phyloP scores from a whole-genome alignment of 257 asterid genomes.

The Ophiorrhiza pumila region DNA sequence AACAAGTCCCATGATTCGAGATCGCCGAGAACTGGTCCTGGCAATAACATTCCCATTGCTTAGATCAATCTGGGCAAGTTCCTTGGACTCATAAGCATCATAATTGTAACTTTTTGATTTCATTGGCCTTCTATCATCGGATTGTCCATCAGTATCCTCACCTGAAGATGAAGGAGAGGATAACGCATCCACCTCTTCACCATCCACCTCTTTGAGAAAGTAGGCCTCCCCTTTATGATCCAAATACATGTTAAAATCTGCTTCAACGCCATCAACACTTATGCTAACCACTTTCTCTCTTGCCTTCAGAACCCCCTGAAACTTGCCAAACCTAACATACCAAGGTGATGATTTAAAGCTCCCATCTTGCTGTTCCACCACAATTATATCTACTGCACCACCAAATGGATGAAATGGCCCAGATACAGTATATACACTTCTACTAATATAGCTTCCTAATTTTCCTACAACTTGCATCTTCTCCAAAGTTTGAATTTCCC shows the following conservation, averaged over 20 bases:
- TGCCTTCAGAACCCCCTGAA: constrained; percentile 87
- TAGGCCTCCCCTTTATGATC: constrained; percentile 85
- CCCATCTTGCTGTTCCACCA: constrained; percentile 90
- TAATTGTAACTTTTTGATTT: constrained; percentile 47
- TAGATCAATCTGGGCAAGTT: constrained; percentile 26
- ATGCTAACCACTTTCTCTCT: constrained; percentile 80
- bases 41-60: constrained; percentile 31
- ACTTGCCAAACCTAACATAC: constrained; percentile 97
- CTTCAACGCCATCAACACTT: constrained; percentile 71
- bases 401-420: constrained; percentile 98
- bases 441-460: constrained; percentile 75
- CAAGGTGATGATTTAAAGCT: constrained; percentile 93
- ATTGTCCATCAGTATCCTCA: constrained; percentile 56
- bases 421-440: constrained; percentile 70
- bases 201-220: constrained; percentile 69
- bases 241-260: constrained; percentile 74
- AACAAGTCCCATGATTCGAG: constrained; percentile 57
- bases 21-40: constrained; percentile 45
- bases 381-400: constrained; percentile 93
- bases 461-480: constrained; percentile 90
- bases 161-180: constrained; percentile 55
- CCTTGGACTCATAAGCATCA: constrained; percentile 37
- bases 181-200: constrained; percentile 37
- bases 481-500: constrained; percentile 17
- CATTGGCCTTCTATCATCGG: constrained; percentile 25